Conservation (phyloP, 2,329 filamentous ascomycete species). For the Coniochaeta sp. region DNA sequence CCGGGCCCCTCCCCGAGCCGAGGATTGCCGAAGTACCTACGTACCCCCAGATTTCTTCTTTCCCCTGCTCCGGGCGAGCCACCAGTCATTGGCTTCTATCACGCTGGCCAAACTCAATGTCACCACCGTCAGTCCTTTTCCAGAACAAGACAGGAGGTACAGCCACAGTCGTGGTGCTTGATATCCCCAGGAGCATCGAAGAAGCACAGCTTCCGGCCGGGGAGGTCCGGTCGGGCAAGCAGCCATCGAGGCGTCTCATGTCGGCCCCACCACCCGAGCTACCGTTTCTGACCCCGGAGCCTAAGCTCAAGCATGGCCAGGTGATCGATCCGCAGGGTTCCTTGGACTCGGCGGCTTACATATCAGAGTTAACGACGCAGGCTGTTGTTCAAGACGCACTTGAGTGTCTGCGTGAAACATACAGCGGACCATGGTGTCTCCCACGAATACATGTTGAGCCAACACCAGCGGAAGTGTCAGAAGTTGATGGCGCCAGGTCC, state of each 20-base stretch:
- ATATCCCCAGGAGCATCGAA: conserved; percentile 64
- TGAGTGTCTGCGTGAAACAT: conserved; percentile 21
- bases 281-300: conserved; percentile 47
- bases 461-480: background rate
- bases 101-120: conserved; percentile 5
- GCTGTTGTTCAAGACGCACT: conserved; percentile 39
- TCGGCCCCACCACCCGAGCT: conserved; percentile 33
- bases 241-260: conserved; percentile 29
- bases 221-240: conserved; percentile 12
- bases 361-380: conserved; percentile 46
- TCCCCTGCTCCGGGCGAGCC: background rate
- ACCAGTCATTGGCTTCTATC: background rate
- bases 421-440: conserved; percentile 37
- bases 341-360: conserved; percentile 34
- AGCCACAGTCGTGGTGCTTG: conserved; percentile 49
- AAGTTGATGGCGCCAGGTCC: conserved; percentile 1
- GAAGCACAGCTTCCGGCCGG: conserved; percentile 48
- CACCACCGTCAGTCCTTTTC: conserved; percentile 39
- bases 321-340: conserved; percentile 13
- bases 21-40: background rate
- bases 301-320: conserved; percentile 29
- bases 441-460: conserved; percentile 24
- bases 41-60: background rate
- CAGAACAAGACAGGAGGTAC: conserved; percentile 30
- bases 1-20: background rate